Evolutionary conservation across 2,329 filamentous ascomycete genomes (phyloP).

Genomic region (Hypoxylon sp.): DNA sequence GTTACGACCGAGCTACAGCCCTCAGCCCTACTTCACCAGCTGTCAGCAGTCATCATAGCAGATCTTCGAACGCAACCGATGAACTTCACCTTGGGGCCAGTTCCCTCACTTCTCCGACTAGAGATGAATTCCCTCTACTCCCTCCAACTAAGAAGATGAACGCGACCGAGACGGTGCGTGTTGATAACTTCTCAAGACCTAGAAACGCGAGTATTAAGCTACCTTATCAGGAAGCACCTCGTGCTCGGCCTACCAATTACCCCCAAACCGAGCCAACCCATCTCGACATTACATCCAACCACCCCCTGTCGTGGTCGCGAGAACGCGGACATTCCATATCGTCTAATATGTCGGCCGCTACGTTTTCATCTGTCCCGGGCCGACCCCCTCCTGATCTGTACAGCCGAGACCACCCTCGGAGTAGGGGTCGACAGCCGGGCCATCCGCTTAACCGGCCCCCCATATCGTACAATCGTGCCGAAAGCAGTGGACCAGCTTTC

Average conservation of each 20-base stretch:
- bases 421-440: slow-evolving; percentile 48
- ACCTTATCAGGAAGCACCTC: slow-evolving; percentile 55
- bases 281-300: slow-evolving; percentile 42
- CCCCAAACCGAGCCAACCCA: slow-evolving; percentile 47
- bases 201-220: slow-evolving; percentile 68
- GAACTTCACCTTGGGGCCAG: slow-evolving; percentile 44
- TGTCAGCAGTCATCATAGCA: slow-evolving; percentile 41
- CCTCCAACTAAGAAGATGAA: slow-evolving; percentile 49
- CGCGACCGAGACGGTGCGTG: slow-evolving; percentile 55
- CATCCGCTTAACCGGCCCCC: slow-evolving; percentile 51
- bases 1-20: slow-evolving; percentile 48
- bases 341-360: slow-evolving; percentile 63
- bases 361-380: slow-evolving; percentile 61
- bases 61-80: slow-evolving; percentile 41
- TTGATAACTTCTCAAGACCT: slow-evolving; percentile 73
- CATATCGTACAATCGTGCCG: slow-evolving; percentile 53
- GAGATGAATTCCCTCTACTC: slow-evolving; percentile 48
- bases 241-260: slow-evolving; percentile 52
- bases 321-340: slow-evolving; percentile 64
- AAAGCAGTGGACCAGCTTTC: slow-evolving; percentile 58
- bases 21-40: slow-evolving; percentile 47
- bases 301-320: slow-evolving; percentile 59
- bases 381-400: slow-evolving; percentile 60
- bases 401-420: slow-evolving; percentile 47
- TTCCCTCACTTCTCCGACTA: slow-evolving; percentile 45